Percentiles rank a stretch among this genome's conserved stretches.
phyloP scores from a whole-genome alignment of 2,329 filamentous ascomycete species.

The Penicillium crustosum region DNA sequence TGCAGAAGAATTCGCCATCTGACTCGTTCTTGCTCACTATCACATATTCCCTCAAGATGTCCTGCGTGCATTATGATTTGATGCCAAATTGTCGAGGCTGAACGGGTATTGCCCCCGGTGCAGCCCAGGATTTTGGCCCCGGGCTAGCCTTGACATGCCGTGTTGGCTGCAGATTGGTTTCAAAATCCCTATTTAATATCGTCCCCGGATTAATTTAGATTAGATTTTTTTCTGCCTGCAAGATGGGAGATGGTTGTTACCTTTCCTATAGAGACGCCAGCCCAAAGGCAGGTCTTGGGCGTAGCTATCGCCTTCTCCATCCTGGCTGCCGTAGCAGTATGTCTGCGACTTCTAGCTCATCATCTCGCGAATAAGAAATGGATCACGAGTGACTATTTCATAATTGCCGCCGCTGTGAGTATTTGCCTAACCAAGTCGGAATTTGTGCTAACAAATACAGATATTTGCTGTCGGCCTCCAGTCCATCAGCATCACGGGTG shows the following conservation, averaged over 20 bases:
- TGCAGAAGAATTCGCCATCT: background rate
- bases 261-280: conserved; percentile 21
- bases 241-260: conserved; percentile 12
- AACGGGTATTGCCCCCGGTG: background rate
- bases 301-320: conserved; percentile 22
- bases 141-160: background rate
- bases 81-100: background rate
- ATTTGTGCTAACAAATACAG: conserved; percentile 5
- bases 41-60: too few species aligned
- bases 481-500: conserved; percentile 24
- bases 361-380: conserved; percentile 20
- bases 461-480: conserved; percentile 25
- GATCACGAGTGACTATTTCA: conserved; percentile 23
- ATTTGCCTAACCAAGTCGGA: background rate
- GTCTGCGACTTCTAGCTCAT: conserved; percentile 23
- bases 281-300: conserved; percentile 18
- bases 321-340: conserved; percentile 19
- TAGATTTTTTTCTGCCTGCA: too few species aligned
- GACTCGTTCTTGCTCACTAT: background rate
- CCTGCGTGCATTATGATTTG: too few species aligned
- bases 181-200: background rate
- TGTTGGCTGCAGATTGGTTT: background rate
- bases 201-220: too few species aligned
- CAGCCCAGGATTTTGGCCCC: too few species aligned
- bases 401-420: conserved; percentile 24